These are phyloP conservation scores for Gynostemma pentaphyllum DNA, from an alignment of 306 rosid genomes.

Conservation along the genomic window DNA sequence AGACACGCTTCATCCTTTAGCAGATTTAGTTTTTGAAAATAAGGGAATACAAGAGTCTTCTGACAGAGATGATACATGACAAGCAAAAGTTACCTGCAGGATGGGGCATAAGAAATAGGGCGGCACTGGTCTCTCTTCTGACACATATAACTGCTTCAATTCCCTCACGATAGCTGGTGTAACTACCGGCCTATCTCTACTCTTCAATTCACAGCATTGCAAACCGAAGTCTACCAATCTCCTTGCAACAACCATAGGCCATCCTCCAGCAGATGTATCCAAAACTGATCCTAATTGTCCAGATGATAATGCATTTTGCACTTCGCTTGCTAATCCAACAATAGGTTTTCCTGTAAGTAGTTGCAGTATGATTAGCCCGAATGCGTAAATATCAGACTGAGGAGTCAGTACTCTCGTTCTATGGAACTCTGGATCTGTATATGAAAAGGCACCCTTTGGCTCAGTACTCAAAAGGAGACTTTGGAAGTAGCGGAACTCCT, in stretches of 20 bases:
- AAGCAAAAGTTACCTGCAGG: constrained; percentile 37
- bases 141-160: constrained; percentile 48
- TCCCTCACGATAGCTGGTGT: constrained; percentile 71
- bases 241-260: constrained; percentile 45
- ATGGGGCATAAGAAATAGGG: constrained; percentile 74
- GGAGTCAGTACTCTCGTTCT: constrained; percentile 53
- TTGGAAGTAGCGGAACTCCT: constrained; percentile 44
- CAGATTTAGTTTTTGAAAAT: too few relatives aligned
- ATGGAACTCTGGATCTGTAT: constrained; percentile 62
- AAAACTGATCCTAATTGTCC: constrained; percentile 40
- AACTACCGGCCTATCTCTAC: constrained; percentile 55
- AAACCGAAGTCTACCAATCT: constrained; percentile 52
- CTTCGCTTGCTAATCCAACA: constrained; percentile 41
- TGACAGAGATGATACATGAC: background rate
- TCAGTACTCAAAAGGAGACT: constrained; percentile 38
- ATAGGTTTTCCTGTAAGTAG: constrained; percentile 59
- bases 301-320: constrained; percentile 40
- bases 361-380: constrained; percentile 67
- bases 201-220: constrained; percentile 57
- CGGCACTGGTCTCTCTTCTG: constrained; percentile 64
- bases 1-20: too few relatives aligned
- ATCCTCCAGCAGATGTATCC: constrained; percentile 65
- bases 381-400: constrained; percentile 70
- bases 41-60: too few relatives aligned
- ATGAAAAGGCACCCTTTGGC: constrained; percentile 52